Base-by-base conservation (phyloP, 1,284 basidiomycete genomes). In the Ceratobasidium sp. region DNA sequence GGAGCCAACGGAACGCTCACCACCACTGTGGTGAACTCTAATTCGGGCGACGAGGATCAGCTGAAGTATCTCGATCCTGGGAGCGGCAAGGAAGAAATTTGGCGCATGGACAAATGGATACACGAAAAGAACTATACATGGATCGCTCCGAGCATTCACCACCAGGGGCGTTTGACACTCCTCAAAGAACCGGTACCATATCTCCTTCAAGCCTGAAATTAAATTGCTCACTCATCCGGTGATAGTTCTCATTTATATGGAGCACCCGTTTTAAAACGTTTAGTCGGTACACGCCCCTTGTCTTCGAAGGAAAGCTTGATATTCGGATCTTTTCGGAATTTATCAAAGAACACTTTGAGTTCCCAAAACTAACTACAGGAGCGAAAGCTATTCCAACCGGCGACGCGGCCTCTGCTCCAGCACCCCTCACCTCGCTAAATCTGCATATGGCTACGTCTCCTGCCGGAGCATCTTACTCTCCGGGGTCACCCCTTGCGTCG, bases 71-170 rank as follows among this genome's bases (percentile, higher is more conserved):
- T 54, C 14, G 18, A 54, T 33, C 25, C 51, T 30, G 28, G 2
- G 6, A 30, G 11, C 18, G 51, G 51, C 18, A 0, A 30, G 5
- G 51, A 4, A 12, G 51, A 54, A 3, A 6, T 25, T 54, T 54
- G 51, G 51, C 28, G 14, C 2, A 54, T 33, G 6, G 51, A 30
- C 2, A 30, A 25, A 4, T 54, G 51, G 51, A 54, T 54, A 1
- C 11, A 11, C 14, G 51, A 25, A 5, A 14, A 8, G 18, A 54
- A 54, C 51, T 54, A 54, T 5, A 54, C 51, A 6, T 54, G 51
- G 51, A 54, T 54, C 9, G 51, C 51, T 14, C 51, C 51, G 11
- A 54, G 30, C n/a, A n/a, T n/a, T n/a, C n/a, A n/a, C n/a, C n/a
- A n/a, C n/a, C n/a, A n/a, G n/a, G n/a, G n/a, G n/a, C n/a, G n/a